A percentile compares a stretch with the other conserved stretches of the same genome.
Evolutionary conservation across 441 rosid genomes (phyloP).

Genomic region (Capsella rubella): DNA sequence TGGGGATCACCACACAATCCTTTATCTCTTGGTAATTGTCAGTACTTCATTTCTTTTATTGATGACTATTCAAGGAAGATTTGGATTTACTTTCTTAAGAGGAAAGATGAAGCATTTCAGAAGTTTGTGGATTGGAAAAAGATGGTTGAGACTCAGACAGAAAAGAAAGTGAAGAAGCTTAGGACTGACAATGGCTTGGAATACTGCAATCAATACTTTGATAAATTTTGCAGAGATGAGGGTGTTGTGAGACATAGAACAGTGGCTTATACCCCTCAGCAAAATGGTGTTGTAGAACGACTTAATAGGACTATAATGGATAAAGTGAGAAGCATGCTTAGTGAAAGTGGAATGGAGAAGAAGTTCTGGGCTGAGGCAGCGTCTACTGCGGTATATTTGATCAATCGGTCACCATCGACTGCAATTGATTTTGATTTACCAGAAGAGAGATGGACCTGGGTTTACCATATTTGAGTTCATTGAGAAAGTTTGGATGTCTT

Average conservation of each 20-base stretch:
- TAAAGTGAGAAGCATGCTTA: background rate
- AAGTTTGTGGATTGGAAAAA: background rate
- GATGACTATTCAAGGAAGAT: too few relatives aligned
- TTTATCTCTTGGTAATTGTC: too few relatives aligned
- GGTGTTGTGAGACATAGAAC: background rate
- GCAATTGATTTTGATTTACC: background rate
- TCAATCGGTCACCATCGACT: background rate
- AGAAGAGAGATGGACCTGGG: background rate
- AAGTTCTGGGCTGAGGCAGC: background rate
- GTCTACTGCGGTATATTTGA: background rate
- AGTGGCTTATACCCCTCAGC: background rate
- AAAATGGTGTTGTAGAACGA: background rate
- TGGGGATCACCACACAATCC: too few relatives aligned
- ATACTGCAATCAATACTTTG: background rate
- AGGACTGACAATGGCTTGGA: background rate
- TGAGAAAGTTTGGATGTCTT: background rate
- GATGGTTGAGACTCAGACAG: background rate
- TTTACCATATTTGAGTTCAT: background rate
- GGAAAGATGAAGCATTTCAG: background rate
- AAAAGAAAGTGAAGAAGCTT: background rate
- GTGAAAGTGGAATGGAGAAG: background rate
- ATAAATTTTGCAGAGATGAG: background rate
- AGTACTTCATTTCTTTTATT: too few relatives aligned
- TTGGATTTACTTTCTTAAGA: background rate
- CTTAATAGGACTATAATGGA: background rate